Evolutionary conservation across 257 asterid species (phyloP), one percentile per base, ranked within the genome.

Genomic region (Salvia miltiorrhiza): DNA sequence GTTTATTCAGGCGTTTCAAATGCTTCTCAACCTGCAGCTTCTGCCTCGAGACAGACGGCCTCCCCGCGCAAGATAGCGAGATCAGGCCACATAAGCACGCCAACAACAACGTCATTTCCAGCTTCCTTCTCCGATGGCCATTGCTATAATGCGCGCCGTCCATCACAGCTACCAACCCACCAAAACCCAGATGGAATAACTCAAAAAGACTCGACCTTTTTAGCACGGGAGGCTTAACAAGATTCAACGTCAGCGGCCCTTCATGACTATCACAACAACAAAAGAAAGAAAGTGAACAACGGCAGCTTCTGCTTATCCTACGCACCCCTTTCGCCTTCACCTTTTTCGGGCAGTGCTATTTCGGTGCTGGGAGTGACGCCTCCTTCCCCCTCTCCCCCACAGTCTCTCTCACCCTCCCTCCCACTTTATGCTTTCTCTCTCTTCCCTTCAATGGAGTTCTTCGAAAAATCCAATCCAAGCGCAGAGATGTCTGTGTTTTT

Each of bases 1-100:
- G 83, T 67, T 90, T 90, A 73, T 90, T 90, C 55, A 90, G 84
- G 73, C 94, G 76, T 9, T 82, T 84, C 86, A 88, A 83, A 78
- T 90, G 97, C 76, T 80, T 87, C 67, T 82, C 80, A 58, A 90
- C 85, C 70, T 86, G 79, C 39, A 84, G 88, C 78, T 81, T 80
- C 84, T 86, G 88, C 33, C 83, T 73, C 7, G 90, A 72, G 35
- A 70, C 67, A 65, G 88, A 58, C 4, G 76, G 52, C 71, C 95
- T 76, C 69, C 71, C 79, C 62, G 87, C 95, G 79, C 74, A 74
- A 37, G 90, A 79, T 41, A 76, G 78, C 41, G 85, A 81, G 77
- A 80, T 37, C 62, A 85, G 54, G 67, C 77, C 53, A 63, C 79
- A 64, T 47, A 82, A 48, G 78, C 74, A 84, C 4, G 78, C 59